Base-by-base conservation (phyloP, 2,329 filamentous ascomycete genomes). In the Alternaria conjuncta region DNA sequence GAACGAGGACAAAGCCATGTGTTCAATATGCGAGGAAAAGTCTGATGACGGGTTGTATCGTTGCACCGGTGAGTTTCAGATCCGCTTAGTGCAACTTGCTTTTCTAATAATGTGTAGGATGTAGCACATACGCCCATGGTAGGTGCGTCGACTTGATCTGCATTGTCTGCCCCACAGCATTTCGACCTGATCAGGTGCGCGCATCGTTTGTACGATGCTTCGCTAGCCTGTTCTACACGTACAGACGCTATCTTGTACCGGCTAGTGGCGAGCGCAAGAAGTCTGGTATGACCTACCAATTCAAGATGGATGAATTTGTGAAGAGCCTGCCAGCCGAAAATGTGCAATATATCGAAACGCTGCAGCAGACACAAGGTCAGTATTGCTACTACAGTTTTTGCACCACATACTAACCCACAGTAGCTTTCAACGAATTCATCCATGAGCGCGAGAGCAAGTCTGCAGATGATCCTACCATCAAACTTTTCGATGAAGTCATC, bases 401-500 rank as follows among this genome's bases (percentile, higher is more conserved):
- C 3, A 23, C 6, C 12, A 25, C 23, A 49, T 44, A 26, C 69
- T 75, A 60, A 75, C 46, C 36, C 15, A 10, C 15, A 30, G 4
- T 53, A 88, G 88, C 84, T 53, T 93, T 94, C 77, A 93, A 93
- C 70, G 92, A 95, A 78, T 96, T 96, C 78, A 92, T 96, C 65
- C 91, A 95, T 73, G 91, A 94, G 71, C 88, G 92, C 49, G 92
- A 96, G 80, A 88, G 84, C 21, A 87, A 86, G 8, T 83, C 88
- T 3, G 79, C 88, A 0, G 85, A 87, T 8, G 86, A 92, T 66
- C 86, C 91, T 0, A 80, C 85, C 3, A 89, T 95, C 72, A 90
- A 91, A 60, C 86, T 96, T 1, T 96, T 96, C 72, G 92, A 96
- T 78, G 91, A 94, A 78, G 89, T 96, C 72, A 92, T 96, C 71